phyloP scores from a whole-genome alignment of 306 rosid genomes.

The Myrica gale region DNA sequence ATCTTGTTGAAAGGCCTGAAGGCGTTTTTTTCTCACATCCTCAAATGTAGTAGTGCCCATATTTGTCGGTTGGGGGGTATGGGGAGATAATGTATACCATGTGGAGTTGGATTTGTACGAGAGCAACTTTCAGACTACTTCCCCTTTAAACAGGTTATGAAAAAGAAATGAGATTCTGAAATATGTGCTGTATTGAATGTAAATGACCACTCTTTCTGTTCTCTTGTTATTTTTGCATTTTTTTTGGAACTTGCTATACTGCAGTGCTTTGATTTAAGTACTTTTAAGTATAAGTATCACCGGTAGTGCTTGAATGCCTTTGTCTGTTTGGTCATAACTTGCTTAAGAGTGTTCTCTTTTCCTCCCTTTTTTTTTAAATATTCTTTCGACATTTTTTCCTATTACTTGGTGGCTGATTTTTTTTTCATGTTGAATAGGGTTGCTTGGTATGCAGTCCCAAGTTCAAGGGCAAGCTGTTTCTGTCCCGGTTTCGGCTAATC shows the following conservation, averaged over 20 bases:
- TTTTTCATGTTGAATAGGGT: conserved; percentile 38
- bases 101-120: not conserved
- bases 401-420: conserved; percentile 7
- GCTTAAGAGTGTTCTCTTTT: not conserved
- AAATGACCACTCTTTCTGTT: too few relatives aligned
- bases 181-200: too few relatives aligned
- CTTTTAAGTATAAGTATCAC: too few relatives aligned
- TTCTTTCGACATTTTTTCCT: conserved; percentile 13
- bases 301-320: not conserved
- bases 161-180: not conserved
- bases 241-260: too few relatives aligned
- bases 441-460: conserved; percentile 54
- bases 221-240: too few relatives aligned
- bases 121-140: not conserved
- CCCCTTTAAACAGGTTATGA: not conserved
- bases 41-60: not conserved
- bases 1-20: not conserved
- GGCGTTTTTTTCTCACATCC: not conserved
- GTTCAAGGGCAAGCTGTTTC: conserved; percentile 63
- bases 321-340: not conserved
- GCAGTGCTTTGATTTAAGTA: too few relatives aligned
- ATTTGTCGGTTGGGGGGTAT: not conserved
- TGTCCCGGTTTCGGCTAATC: conserved; percentile 49
- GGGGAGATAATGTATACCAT: not conserved
- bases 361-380: not conserved